Percentiles rank a stretch among this genome's conserved stretches.
phyloP scores from a whole-genome alignment of 441 rosid genomes.

The Erodium moschatum region DNA sequence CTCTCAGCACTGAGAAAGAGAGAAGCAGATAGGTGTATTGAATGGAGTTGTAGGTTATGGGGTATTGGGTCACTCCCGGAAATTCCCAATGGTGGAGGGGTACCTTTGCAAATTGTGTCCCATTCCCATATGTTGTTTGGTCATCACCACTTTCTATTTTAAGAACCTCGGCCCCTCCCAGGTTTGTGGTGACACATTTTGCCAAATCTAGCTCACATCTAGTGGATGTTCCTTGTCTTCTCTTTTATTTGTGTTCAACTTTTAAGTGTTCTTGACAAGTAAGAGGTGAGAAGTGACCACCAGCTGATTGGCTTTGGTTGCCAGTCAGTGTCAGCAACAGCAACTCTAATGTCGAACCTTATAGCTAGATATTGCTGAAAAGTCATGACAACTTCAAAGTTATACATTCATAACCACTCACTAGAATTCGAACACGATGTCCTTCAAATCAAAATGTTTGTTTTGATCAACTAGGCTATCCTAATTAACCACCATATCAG shows the following conservation, averaged over 20 bases:
- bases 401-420: too few species aligned
- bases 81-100: not conserved
- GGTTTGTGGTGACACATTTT: not conserved
- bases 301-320: not conserved
- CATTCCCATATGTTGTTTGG: not conserved
- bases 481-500: too few species aligned
- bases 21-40: not conserved
- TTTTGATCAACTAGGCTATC: too few species aligned
- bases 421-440: too few species aligned
- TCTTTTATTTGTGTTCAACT: not conserved
- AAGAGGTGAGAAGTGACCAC: not conserved
- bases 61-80: not conserved
- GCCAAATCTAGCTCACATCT: conserved; percentile 3
- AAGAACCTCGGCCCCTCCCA: not conserved
- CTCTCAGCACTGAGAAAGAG: too few species aligned
- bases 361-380: too few species aligned
- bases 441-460: too few species aligned
- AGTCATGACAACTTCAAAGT: too few species aligned
- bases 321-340: not conserved
- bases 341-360: not conserved
- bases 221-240: not conserved
- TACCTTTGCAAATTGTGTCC: not conserved
- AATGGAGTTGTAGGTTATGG: too few species aligned
- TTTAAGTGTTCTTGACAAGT: not conserved
- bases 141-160: not conserved